A percentile compares a stretch with the other conserved stretches of the same genome.
phyloP scores from a whole-genome alignment of 2,329 filamentous ascomycete genomes.

The Exophiala oligosperma region DNA sequence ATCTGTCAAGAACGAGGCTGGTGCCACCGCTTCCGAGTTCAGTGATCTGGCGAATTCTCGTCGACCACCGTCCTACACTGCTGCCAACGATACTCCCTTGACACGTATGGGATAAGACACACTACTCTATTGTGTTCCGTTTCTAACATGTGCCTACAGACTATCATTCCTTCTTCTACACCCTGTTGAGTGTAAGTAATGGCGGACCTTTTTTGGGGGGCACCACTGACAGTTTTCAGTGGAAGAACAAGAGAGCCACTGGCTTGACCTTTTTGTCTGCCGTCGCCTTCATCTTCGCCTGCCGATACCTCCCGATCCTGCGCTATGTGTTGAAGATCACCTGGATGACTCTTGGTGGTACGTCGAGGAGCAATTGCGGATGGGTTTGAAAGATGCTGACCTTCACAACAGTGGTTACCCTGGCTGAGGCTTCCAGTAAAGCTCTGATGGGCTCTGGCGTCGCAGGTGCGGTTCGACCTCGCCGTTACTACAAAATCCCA shows the following conservation, averaged over 20 bases:
- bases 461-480: conserved; percentile 61
- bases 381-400: conserved; percentile 4
- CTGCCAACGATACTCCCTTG: conserved; percentile 61
- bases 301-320: conserved; percentile 62
- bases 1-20: conserved; percentile 56
- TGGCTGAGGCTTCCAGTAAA: conserved; percentile 58
- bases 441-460: conserved; percentile 58
- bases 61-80: conserved; percentile 53
- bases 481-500: conserved; percentile 65
- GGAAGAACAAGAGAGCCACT: conserved; percentile 66
- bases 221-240: conserved; percentile 41
- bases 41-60: conserved; percentile 57
- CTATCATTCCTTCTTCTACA: conserved; percentile 68
- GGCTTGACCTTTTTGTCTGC: conserved; percentile 59
- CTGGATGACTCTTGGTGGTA: conserved; percentile 60
- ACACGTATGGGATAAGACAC: conserved; percentile 50
- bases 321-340: conserved; percentile 62
- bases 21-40: conserved; percentile 59
- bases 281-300: conserved; percentile 61
- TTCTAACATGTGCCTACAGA: conserved; percentile 38
- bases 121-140: not conserved
- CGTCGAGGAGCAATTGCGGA: conserved; percentile 31
- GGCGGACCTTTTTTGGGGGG: not conserved
- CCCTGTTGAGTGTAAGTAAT: conserved; percentile 58
- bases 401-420: conserved; percentile 46